phyloP scores from a whole-genome alignment of 2,329 filamentous ascomycete genomes.

The Tolypocladium tropicale region DNA sequence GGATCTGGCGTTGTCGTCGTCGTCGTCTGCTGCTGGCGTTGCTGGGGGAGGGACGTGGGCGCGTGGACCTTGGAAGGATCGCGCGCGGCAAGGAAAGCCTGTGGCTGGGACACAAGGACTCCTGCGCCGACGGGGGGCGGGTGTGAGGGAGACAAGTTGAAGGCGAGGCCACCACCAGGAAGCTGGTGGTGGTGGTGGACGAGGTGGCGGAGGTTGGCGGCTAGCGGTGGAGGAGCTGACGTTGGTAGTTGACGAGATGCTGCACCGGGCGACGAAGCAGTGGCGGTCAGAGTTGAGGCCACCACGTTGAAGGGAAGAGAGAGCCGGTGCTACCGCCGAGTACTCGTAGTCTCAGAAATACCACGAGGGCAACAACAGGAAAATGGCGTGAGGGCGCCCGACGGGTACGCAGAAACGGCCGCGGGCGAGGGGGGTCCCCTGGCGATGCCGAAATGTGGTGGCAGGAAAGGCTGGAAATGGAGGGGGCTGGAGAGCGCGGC shows the following conservation, averaged over 20 bases:
- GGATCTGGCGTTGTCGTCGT: conserved; percentile 21
- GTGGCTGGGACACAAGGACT: conserved; percentile 33
- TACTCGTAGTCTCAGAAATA: too few species aligned
- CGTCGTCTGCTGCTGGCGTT: conserved; percentile 10
- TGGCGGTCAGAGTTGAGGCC: not conserved
- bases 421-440: not conserved
- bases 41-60: conserved; percentile 29
- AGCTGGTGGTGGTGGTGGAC: not conserved
- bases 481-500: conserved; percentile 2
- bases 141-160: conserved; percentile 38
- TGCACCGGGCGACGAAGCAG: not conserved
- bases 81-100: conserved; percentile 27
- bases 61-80: conserved; percentile 47
- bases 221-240: not conserved
- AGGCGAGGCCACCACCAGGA: conserved; percentile 25
- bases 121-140: conserved; percentile 26
- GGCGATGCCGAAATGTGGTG: conserved; percentile 4
- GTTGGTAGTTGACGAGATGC: not conserved
- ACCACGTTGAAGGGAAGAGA: not conserved
- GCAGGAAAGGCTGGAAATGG: conserved; percentile 2
- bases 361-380: not conserved
- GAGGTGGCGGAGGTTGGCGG: not conserved
- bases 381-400: not conserved
- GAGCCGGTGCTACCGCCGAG: not conserved
- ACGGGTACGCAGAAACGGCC: not conserved